Evolutionary conservation across 805 yeast species (phyloP).

Genomic region (Yarrowia sp.): DNA sequence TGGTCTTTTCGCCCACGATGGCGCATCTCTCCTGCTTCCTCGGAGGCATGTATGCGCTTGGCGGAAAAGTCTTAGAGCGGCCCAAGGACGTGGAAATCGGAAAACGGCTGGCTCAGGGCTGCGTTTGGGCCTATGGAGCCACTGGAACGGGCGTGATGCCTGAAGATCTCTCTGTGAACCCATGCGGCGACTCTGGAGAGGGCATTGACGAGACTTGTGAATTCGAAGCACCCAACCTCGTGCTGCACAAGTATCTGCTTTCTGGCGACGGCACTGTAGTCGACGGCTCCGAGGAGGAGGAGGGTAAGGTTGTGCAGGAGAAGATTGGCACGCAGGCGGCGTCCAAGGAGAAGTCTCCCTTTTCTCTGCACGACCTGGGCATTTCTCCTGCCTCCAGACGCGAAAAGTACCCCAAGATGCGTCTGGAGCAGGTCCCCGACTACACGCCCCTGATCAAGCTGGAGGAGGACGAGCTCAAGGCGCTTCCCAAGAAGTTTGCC

Average conservation of each 20-base stretch:
- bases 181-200: slow-evolving; percentile 7
- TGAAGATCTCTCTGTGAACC: slow-evolving; percentile 36
- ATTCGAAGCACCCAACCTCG: background rate
- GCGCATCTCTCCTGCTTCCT: slow-evolving; percentile 52
- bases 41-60: slow-evolving; percentile 55
- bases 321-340: background rate
- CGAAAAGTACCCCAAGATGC: background rate
- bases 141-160: slow-evolving; percentile 47
- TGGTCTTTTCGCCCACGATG: slow-evolving; percentile 34
- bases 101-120: slow-evolving; percentile 48
- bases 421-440: background rate
- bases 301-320: background rate
- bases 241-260: background rate
- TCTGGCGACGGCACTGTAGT: background rate
- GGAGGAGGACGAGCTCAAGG: background rate
- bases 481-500: background rate
- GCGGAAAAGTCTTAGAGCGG: slow-evolving; percentile 44
- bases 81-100: slow-evolving; percentile 46
- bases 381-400: background rate
- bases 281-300: background rate
- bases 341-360: background rate
- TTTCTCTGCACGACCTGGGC: background rate
- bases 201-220: slow-evolving; percentile 8
- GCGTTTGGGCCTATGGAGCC: slow-evolving; percentile 45
- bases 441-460: background rate